Conservation (phyloP, 768 basidiomycete genomes). For the Rhizopogon sp. region DNA sequence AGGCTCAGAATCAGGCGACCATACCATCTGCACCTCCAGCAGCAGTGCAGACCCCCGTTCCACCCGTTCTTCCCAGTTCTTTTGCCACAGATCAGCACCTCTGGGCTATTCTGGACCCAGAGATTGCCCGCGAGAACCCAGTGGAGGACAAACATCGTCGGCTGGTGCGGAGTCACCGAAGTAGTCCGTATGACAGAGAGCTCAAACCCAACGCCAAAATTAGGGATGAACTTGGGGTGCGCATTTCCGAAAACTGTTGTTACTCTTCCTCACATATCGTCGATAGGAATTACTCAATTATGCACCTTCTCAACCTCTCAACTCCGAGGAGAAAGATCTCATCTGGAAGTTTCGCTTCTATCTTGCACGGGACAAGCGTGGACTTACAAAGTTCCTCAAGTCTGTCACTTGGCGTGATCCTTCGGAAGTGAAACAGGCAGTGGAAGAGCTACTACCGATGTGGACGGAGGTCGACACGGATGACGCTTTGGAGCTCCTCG, state of each 20-base stretch:
- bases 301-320: conserved; percentile 82
- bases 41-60: conserved; percentile 35
- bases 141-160: conserved; percentile 97
- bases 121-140: conserved; percentile 87
- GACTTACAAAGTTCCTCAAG: conserved; percentile 95
- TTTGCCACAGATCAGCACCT: conserved; percentile 65
- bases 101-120: conserved; percentile 90
- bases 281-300: conserved; percentile 82
- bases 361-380: conserved; percentile 84
- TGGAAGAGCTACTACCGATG: conserved; percentile 89
- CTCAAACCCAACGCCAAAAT: conserved; percentile 96
- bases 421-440: conserved; percentile 95
- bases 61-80: conserved; percentile 38
- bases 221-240: conserved; percentile 85
- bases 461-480: conserved; percentile 98
- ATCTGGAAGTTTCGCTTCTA: conserved; percentile 99
- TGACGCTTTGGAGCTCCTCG: conserved; percentile 91
- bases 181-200: conserved; percentile 91
- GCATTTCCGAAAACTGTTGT: conserved; percentile 17
- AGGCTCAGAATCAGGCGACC: conserved; percentile 34
- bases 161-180: conserved; percentile 89
- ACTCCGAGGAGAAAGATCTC: conserved; percentile 90
- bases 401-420: conserved; percentile 97
- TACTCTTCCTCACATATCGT: not conserved
- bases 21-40: conserved; percentile 37